These are phyloP conservation scores for Sequoia sempervirens DNA, from an alignment of 75 land plant species.

Conservation along the genomic window DNA sequence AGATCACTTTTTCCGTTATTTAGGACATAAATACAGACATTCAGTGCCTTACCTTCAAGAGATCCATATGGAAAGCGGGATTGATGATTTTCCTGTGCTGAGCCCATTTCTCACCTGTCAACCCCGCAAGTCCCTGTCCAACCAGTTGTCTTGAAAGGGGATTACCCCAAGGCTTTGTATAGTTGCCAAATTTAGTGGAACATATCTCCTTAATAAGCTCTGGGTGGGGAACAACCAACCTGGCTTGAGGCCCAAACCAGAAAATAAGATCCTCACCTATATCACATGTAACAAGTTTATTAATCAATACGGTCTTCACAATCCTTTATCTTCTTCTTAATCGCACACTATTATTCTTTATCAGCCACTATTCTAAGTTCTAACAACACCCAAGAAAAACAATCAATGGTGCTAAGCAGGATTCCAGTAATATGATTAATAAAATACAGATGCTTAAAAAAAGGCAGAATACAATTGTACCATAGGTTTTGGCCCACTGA, in stretches of 20 bases:
- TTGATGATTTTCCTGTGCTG: constrained; percentile 23
- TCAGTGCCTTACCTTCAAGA: constrained; percentile 31
- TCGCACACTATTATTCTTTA: not conserved
- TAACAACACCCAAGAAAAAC: no score
- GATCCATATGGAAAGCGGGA: constrained; percentile 43
- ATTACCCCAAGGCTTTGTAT: not conserved
- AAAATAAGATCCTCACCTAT: constrained; percentile 13
- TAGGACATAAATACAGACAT: not conserved
- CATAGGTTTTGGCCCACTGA: constrained; percentile 6
- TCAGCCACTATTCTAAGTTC: not conserved
- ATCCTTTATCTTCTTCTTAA: not conserved
- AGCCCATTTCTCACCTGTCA: constrained; percentile 41
- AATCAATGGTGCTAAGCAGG: not conserved
- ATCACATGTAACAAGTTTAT: not conserved
- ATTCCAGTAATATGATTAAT: not conserved
- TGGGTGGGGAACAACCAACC: constrained; percentile 12
- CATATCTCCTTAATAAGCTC: constrained; percentile 22
- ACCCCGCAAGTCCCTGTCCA: constrained; percentile 15
- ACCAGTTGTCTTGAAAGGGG: not conserved
- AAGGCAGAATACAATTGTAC: not conserved
- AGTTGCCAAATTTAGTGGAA: constrained; percentile 15
- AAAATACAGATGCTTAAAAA: not conserved
- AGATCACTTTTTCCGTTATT: not conserved
- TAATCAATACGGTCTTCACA: not conserved
- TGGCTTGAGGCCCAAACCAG: constrained; percentile 17